Percentiles rank a stretch among this genome's conserved stretches.
Evolutionary conservation across 805 yeast species (phyloP).

Genomic region (Debaryomyces prosopidis): DNA sequence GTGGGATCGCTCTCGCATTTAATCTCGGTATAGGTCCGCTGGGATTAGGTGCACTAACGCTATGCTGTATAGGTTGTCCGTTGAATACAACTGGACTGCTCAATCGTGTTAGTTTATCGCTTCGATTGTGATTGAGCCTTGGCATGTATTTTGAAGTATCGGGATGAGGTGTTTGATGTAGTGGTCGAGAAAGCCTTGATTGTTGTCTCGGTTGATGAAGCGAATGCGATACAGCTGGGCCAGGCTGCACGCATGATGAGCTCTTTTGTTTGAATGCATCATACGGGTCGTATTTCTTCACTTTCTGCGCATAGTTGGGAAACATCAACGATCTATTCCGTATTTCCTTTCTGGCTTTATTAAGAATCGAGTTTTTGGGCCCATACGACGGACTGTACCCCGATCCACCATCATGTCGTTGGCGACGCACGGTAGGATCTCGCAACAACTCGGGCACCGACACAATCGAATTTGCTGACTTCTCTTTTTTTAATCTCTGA

Average conservation of each 20-base stretch:
- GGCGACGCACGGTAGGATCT: conserved; percentile 27
- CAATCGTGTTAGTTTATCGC: neutral
- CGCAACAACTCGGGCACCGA: conserved; percentile 25
- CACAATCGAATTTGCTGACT: conserved; percentile 42
- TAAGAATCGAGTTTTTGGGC: conserved; percentile 28
- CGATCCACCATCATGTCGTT: conserved; percentile 9
- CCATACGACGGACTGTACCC: conserved; percentile 6
- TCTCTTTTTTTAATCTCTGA: conserved; percentile 36
- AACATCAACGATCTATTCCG: conserved; percentile 36
- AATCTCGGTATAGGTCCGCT: neutral
- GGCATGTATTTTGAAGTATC: no score
- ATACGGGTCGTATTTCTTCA: conserved; percentile 23
- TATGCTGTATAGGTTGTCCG: neutral
- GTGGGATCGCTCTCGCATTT: neutral
- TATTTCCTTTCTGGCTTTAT: conserved; percentile 37
- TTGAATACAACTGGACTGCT: neutral
- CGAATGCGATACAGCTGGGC: neutral
- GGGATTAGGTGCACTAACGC: neutral
- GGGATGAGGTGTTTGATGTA: neutral
- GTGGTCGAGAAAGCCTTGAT: neutral
- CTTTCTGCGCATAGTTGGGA: conserved; percentile 9
- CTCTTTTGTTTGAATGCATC: conserved; percentile 17
- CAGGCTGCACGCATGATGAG: neutral
- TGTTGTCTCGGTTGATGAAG: neutral
- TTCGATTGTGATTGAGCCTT: neutral